Conservation (phyloP, 2,329 filamentous ascomycete genomes). For the Blumeria graminis region DNA sequence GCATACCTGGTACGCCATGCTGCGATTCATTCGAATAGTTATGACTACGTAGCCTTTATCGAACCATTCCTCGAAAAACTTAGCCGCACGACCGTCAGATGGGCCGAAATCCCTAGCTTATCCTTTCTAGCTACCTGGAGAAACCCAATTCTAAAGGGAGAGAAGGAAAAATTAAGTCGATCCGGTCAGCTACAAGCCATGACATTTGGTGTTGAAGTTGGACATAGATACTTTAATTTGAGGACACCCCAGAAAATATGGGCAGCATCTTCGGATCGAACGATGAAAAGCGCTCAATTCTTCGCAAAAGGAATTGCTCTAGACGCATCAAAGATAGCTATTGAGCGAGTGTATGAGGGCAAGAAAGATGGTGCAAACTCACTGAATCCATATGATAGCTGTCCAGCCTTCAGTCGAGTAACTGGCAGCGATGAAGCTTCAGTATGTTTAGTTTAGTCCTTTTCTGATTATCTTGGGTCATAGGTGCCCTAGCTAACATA, state of each 20-base stretch:
- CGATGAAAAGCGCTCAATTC: slow-evolving; percentile 22
- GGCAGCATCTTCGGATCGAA: slow-evolving; percentile 27
- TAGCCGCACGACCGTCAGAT: slow-evolving; percentile 23
- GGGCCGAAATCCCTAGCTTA: slow-evolving; percentile 16
- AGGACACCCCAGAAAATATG: slow-evolving; percentile 24
- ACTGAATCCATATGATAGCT: slow-evolving; percentile 29
- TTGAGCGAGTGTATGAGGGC: slow-evolving; percentile 22
- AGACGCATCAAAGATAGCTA: slow-evolving; percentile 19
- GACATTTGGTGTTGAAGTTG: slow-evolving; percentile 11
- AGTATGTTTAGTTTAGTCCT: neutral
- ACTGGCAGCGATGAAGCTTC: slow-evolving; percentile 22
- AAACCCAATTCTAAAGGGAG: slow-evolving; percentile 10
- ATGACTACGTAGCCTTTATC: slow-evolving; percentile 26
- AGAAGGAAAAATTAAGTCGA: slow-evolving; percentile 11
- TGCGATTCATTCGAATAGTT: slow-evolving; percentile 26
- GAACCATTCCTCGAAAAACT: slow-evolving; percentile 26
- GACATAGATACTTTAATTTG: slow-evolving; percentile 15
- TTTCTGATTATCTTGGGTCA: neutral
- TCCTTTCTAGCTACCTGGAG: slow-evolving; percentile 12
- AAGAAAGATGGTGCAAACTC: slow-evolving; percentile 24
- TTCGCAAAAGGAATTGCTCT: slow-evolving; percentile 23
- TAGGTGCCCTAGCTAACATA: neutral
- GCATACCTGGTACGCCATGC: slow-evolving; percentile 25
- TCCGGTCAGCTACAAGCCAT: slow-evolving; percentile 11
- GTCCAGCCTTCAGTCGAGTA: slow-evolving; percentile 25